Conservation (phyloP, 352 stramenopile genomes). For the Phytophthora constricta region DNA sequence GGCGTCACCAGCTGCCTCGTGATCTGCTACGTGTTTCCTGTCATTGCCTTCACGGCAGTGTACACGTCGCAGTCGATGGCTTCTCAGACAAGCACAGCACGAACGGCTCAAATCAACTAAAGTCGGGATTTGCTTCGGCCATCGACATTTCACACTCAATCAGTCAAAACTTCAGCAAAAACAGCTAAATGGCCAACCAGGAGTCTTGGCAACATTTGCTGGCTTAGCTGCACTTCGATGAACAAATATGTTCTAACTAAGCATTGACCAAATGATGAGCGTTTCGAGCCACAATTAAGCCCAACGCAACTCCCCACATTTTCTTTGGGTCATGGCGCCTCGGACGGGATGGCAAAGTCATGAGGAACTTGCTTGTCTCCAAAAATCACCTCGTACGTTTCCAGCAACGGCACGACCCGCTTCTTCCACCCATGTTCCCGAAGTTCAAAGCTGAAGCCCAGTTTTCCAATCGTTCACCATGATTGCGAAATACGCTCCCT, state of each 20-base stretch:
- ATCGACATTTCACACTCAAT: too few species aligned
- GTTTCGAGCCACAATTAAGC: background rate
- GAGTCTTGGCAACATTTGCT: too few species aligned
- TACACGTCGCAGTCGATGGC: slow-evolving; percentile 67
- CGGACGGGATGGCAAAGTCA: slow-evolving; percentile 82
- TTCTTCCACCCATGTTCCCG: background rate
- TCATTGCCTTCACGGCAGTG: slow-evolving; percentile 49
- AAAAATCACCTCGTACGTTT: background rate
- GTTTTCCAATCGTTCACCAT: background rate
- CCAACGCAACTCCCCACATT: slow-evolving; percentile 46
- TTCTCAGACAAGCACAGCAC: slow-evolving; percentile 21
- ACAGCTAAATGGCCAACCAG: too few species aligned
- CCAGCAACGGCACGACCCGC: background rate
- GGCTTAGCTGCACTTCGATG: too few species aligned
- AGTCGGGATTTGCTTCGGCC: too few species aligned
- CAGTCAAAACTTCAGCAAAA: too few species aligned
- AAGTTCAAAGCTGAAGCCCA: slow-evolving; percentile 41
- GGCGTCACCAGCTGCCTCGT: slow-evolving; percentile 53
- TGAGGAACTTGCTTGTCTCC: slow-evolving; percentile 38
- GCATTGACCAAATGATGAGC: background rate
- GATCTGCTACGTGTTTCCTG: slow-evolving; percentile 60
- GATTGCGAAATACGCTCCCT: background rate
- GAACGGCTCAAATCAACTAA: too few species aligned
- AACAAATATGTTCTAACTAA: too few species aligned
- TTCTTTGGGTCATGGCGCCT: slow-evolving; percentile 75